phyloP scores from a whole-genome alignment of 1,139 yeast genomes.

The Lodderomyces metapsilosis region DNA sequence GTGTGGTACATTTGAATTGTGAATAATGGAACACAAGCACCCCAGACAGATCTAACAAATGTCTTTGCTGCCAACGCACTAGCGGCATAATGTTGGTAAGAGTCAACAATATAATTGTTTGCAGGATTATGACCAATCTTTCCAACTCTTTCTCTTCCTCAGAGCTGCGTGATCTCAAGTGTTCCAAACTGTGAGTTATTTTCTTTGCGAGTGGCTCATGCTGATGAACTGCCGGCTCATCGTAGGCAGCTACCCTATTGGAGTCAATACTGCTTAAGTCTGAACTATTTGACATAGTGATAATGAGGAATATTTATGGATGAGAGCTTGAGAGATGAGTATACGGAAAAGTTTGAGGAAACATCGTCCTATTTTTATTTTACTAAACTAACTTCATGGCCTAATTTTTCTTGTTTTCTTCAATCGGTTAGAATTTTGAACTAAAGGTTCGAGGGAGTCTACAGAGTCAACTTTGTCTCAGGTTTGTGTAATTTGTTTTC shows the following conservation, averaged over 20 bases:
- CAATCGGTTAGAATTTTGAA: no score
- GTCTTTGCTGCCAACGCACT: conserved; percentile 69
- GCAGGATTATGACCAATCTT: conserved; percentile 51
- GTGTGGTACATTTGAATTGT: conserved; percentile 78
- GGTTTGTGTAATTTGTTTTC: no score
- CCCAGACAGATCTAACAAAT: conserved; percentile 66
- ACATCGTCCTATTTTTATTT: no score
- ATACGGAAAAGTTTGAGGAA: no score
- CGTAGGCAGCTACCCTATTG: conserved; percentile 13
- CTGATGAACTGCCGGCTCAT: conserved; percentile 12
- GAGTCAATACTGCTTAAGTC: conserved; percentile 12
- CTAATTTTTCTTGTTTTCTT: no score
- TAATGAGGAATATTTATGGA: no score
- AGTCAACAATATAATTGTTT: conserved; percentile 67
- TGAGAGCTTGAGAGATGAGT: no score
- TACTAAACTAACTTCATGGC: no score
- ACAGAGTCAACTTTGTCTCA: no score
- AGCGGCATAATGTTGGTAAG: conserved; percentile 71
- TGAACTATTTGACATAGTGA: conserved; percentile 1
- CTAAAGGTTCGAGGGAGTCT: no score
- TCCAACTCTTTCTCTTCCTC: conserved; percentile 24
- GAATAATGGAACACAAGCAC: conserved; percentile 71
- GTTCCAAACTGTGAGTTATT: neutral
- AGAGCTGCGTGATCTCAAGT: conserved; percentile 9
- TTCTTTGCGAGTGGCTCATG: conserved; percentile 1